Percentiles rank a stretch among this genome's conserved stretches.
Evolutionary conservation across 495 filamentous ascomycete species (phyloP).

Genomic region (Tuber aestivum): DNA sequence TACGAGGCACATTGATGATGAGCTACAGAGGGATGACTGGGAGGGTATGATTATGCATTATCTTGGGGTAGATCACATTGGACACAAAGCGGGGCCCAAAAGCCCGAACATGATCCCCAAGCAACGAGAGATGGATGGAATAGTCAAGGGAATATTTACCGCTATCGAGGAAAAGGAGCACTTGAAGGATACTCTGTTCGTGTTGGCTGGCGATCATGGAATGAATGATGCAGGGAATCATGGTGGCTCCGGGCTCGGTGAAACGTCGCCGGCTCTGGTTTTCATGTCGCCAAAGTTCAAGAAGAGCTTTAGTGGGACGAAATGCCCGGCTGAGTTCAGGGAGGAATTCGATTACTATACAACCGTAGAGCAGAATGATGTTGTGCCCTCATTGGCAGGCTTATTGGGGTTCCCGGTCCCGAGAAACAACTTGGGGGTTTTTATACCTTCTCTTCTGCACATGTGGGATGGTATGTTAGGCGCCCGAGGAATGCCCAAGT

Average conservation of each 20-base stretch:
- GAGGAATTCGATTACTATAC: slow-evolving; percentile 73
- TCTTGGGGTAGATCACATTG: slow-evolving; percentile 93
- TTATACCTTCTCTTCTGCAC: slow-evolving; percentile 69
- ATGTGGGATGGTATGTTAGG: slow-evolving; percentile 57
- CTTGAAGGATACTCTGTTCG: slow-evolving; percentile 69
- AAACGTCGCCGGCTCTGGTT: slow-evolving; percentile 85
- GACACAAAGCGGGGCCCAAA: slow-evolving; percentile 87
- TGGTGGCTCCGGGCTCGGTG: slow-evolving; percentile 82
- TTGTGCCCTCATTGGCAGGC: slow-evolving; percentile 82
- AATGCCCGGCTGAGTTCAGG: slow-evolving; percentile 44
- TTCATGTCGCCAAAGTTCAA: slow-evolving; percentile 86
- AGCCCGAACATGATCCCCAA: slow-evolving; percentile 89
- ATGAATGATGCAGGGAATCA: slow-evolving; percentile 99
- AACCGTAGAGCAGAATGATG: slow-evolving; percentile 83
- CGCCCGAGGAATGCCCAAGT: not conserved
- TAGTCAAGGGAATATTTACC: slow-evolving; percentile 68
- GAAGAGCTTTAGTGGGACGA: slow-evolving; percentile 44
- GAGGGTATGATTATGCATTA: slow-evolving; percentile 92
- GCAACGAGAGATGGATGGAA: slow-evolving; percentile 86
- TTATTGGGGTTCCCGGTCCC: slow-evolving; percentile 83
- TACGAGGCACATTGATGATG: slow-evolving; percentile 74
- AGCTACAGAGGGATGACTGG: slow-evolving; percentile 76
- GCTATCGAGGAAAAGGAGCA: slow-evolving; percentile 65
- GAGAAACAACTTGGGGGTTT: slow-evolving; percentile 84
- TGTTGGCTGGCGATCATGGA: slow-evolving; percentile 89